phyloP scores from a whole-genome alignment of 2,329 filamentous ascomycete genomes.

The Akanthomyces lecanii region DNA sequence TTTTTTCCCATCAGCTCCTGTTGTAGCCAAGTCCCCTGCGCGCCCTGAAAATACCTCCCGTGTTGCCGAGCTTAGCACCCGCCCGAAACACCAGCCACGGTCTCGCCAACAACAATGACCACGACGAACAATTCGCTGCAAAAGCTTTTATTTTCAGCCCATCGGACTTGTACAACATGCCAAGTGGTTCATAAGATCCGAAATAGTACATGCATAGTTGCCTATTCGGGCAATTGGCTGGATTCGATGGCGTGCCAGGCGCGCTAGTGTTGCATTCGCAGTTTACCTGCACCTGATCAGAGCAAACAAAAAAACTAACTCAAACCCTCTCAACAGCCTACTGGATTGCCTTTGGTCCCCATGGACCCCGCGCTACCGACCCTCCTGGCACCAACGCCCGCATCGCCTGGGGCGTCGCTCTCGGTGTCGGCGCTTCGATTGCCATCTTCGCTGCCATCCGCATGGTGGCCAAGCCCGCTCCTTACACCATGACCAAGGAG shows the following conservation, averaged over 20 bases:
- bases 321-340: slow-evolving; percentile 65
- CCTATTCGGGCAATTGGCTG: slow-evolving; percentile 11
- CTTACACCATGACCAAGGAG: slow-evolving; percentile 91
- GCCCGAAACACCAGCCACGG: slow-evolving; percentile 16
- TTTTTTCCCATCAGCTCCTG: slow-evolving; percentile 2
- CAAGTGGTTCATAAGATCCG: slow-evolving; percentile 7
- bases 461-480: slow-evolving; percentile 65
- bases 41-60: slow-evolving; percentile 33
- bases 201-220: slow-evolving; percentile 6
- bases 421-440: slow-evolving; percentile 63
- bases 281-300: slow-evolving; percentile 17
- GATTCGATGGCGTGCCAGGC: background rate
- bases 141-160: background rate
- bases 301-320: slow-evolving; percentile 31
- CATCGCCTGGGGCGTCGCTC: slow-evolving; percentile 67
- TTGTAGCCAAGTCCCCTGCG: slow-evolving; percentile 18
- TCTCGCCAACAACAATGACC: slow-evolving; percentile 19
- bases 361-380: slow-evolving; percentile 80
- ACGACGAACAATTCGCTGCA: background rate
- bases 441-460: slow-evolving; percentile 70
- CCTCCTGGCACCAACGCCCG: slow-evolving; percentile 83
- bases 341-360: slow-evolving; percentile 97
- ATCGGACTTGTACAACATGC: background rate
- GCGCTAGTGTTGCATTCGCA: slow-evolving; percentile 9
- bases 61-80: slow-evolving; percentile 23